These are phyloP conservation scores for Rhipidocladum racemiflorum DNA, from an alignment of 176 grass and related monocot species.

Conservation along the genomic window DNA sequence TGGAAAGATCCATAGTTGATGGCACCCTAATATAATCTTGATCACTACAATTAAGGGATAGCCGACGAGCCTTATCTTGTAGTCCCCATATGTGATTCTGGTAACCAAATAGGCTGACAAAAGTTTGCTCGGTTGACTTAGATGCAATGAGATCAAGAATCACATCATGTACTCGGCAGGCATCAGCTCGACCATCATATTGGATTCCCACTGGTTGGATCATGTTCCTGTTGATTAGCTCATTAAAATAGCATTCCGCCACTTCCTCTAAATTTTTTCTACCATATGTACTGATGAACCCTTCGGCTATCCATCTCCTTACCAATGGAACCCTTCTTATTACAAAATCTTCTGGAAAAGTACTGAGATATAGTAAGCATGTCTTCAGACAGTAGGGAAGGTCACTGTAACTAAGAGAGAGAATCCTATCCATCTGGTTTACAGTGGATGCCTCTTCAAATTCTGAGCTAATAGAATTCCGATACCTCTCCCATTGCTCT, in stretches of 20 bases:
- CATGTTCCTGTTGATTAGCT: slow-evolving; percentile 22
- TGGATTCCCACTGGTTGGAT: neutral
- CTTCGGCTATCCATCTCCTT: slow-evolving; percentile 22
- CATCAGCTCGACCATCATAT: neutral
- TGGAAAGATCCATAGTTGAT: neutral
- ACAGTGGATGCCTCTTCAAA: neutral
- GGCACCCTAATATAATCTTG: neutral
- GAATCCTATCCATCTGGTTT: neutral
- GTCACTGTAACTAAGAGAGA: too few species aligned
- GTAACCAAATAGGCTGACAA: neutral
- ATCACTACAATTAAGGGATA: neutral
- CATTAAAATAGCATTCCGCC: slow-evolving; percentile 20
- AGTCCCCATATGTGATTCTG: neutral
- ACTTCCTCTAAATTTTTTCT: neutral
- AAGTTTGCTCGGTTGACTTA: neutral
- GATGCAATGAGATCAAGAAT: slow-evolving; percentile 21
- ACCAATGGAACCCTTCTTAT: neutral
- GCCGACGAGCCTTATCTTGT: neutral
- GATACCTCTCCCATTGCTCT: neutral
- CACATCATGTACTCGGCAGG: slow-evolving; percentile 6
- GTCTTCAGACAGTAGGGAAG: too few species aligned
- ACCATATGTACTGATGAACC: neutral
- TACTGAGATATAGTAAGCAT: slow-evolving; percentile 6
- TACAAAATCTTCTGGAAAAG: neutral
- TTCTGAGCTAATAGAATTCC: neutral